Percentiles rank a stretch among this genome's conserved stretches.
phyloP scores from a whole-genome alignment of 2,329 filamentous ascomycete species.

The Fusarium marasasianum region DNA sequence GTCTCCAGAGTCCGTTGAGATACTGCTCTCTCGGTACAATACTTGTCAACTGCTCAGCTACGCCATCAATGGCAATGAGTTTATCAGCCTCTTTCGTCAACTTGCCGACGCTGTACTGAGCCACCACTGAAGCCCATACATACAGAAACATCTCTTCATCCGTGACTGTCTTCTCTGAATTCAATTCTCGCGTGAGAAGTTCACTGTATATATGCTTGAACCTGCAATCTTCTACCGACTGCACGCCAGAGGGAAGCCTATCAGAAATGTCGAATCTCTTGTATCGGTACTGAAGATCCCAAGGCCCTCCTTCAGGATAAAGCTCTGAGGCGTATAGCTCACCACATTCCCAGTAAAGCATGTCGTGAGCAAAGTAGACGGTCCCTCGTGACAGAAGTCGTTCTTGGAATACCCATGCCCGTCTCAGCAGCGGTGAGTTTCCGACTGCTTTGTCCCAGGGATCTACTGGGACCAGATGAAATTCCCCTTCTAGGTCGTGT shows the following conservation, averaged over 20 bases:
- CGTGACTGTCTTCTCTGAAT: fast-evolving
- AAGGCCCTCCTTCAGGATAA: not conserved
- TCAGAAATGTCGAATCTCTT: not conserved
- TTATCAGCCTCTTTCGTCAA: not conserved
- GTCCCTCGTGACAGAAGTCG: not conserved
- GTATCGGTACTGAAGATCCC: not conserved
- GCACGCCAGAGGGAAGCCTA: not conserved
- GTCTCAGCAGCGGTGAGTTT: not conserved
- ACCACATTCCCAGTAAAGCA: not conserved
- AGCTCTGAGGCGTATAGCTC: slow-evolving; percentile 1
- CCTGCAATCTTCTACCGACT: not conserved
- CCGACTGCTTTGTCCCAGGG: not conserved
- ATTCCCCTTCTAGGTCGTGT: not conserved
- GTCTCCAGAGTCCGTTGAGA: not conserved
- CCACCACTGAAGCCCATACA: not conserved
- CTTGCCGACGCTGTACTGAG: slow-evolving; percentile 1
- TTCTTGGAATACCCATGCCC: slow-evolving; percentile 4
- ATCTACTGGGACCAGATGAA: not conserved
- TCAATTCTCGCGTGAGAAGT: not conserved
- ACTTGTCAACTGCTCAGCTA: not conserved
- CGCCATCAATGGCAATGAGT: not conserved
- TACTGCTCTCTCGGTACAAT: not conserved
- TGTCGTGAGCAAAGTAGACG: not conserved
- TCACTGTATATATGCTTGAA: slow-evolving; percentile 6
- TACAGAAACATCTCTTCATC: slow-evolving; percentile 8